Base-by-base conservation (phyloP, 2,329 filamentous ascomycete species). In the Didymella pinodella region DNA sequence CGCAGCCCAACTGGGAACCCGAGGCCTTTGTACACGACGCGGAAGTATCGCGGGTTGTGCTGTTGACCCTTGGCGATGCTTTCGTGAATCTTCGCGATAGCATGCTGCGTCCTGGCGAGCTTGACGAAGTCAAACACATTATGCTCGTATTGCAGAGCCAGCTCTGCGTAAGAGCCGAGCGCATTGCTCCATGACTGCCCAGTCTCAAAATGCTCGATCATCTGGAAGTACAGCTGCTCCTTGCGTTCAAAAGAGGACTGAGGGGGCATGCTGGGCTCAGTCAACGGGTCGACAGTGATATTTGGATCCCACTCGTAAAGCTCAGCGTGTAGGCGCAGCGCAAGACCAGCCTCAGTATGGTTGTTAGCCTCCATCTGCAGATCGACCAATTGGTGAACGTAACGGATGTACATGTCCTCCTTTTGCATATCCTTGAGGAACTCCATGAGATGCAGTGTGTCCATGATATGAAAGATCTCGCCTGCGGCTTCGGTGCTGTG, bases 381-480 rank as follows among this genome's bases (percentile, higher is more conserved):
- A 38, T 87, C 82, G 2, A 93, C 91, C 20, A 98, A 84, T 76
- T 97, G 93, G 73, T 98, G 94, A 14, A 98, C 93, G 70, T 98
- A 97, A 65, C 93, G 90, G 64, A 97, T 90, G 76, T 97, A 98
- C 57, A 97, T 97, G 70, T 97, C 93, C 75, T 97, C 93, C 72
- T 96, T 96, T 66, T 96, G 91, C 90, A 97, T 96, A 73, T 97
- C 93, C 65, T 93, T 90, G 67, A 98, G 84, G 78, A 97, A 98
- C 68, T 97, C 92, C 93, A 98, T 97, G 26, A 98, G 82, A 55
- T 92, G 88, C 50, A 98, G 81, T 0, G 92, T 92, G 75, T 97
- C 93, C 77, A 97, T 91, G 64, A 96, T 90, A 61, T 91, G 87
- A 7, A 90, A 90, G 1, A 91, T 88, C 71, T 97, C 92, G 44